Conservation (phyloP, 495 filamentous ascomycete genomes). For the Rhypophila decipiens region DNA sequence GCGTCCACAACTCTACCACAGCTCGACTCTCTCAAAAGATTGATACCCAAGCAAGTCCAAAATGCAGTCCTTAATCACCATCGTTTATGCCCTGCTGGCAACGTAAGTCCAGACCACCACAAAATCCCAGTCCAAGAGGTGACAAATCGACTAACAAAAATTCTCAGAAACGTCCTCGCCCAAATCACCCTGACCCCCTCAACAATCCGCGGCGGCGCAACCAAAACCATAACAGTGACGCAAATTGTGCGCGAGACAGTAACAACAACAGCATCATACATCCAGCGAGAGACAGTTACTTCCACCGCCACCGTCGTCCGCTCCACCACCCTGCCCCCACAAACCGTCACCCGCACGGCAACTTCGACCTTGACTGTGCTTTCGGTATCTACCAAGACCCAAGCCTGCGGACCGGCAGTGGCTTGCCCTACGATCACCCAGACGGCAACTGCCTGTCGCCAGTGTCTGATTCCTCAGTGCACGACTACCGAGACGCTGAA, state of each 20-base stretch:
- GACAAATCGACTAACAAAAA: background rate
- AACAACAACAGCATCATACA: background rate
- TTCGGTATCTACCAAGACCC: background rate
- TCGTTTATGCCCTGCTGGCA: background rate
- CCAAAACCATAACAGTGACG: background rate
- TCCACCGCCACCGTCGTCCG: background rate
- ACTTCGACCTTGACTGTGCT: constrained; percentile 5
- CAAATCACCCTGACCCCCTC: background rate
- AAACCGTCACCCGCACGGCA: constrained; percentile 2
- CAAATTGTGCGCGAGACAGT: background rate
- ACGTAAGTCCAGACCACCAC: background rate
- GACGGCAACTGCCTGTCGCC: constrained; percentile 21
- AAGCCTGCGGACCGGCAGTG: constrained; percentile 1
- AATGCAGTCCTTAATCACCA: background rate
- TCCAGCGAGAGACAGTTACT: background rate
- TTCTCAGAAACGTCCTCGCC: background rate
- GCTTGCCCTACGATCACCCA: constrained; percentile 19
- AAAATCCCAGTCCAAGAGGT: background rate
- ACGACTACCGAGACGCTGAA: constrained; percentile 19
- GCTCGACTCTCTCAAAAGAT: too few species aligned
- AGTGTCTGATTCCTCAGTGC: constrained; percentile 24
- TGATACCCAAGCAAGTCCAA: too few species aligned
- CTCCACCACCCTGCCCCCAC: background rate
- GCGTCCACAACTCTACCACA: too few species aligned
- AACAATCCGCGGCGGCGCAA: background rate